phyloP scores from a whole-genome alignment of 2,329 filamentous ascomycete species.

The Talaromyces pinophilus region DNA sequence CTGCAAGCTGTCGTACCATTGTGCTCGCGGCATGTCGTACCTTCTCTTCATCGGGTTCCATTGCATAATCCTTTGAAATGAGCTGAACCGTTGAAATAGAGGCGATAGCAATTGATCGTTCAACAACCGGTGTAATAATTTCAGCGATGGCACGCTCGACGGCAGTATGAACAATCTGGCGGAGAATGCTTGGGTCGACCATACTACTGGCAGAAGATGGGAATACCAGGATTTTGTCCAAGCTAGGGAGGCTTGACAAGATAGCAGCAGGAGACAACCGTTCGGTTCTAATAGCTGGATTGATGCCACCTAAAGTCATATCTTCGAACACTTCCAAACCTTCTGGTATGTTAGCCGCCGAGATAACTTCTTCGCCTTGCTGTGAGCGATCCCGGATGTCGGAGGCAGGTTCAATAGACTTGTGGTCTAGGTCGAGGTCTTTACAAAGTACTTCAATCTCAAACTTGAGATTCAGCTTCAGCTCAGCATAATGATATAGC shows the following conservation, averaged over 20 bases:
- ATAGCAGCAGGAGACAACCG: constrained; percentile 76
- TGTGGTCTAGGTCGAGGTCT: constrained; percentile 86
- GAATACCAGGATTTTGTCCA: constrained; percentile 75
- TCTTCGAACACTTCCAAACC: constrained; percentile 80
- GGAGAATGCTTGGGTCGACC: constrained; percentile 67
- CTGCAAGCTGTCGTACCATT: constrained; percentile 92
- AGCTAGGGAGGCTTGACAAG: constrained; percentile 78
- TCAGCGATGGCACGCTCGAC: constrained; percentile 89
- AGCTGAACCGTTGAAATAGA: constrained; percentile 95
- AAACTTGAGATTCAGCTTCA: constrained; percentile 97
- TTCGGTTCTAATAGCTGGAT: constrained; percentile 66
- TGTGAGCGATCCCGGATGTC: constrained; percentile 76
- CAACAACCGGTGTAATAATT: constrained; percentile 96
- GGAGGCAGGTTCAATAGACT: constrained; percentile 81
- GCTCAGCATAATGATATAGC: constrained; percentile 85
- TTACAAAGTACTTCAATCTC: constrained; percentile 98
- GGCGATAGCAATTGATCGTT: constrained; percentile 95
- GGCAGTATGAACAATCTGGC: constrained; percentile 77
- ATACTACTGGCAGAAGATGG: constrained; percentile 76
- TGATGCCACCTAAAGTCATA: constrained; percentile 73
- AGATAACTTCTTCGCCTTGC: constrained; percentile 58
- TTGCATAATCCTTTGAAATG: constrained; percentile 93
- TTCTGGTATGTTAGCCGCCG: constrained; percentile 63
- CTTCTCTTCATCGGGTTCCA: constrained; percentile 85
- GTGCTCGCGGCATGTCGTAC: constrained; percentile 83